Evolutionary conservation across 2,329 filamentous ascomycete genomes (phyloP).

Genomic region (Bipolaris bicolor): DNA sequence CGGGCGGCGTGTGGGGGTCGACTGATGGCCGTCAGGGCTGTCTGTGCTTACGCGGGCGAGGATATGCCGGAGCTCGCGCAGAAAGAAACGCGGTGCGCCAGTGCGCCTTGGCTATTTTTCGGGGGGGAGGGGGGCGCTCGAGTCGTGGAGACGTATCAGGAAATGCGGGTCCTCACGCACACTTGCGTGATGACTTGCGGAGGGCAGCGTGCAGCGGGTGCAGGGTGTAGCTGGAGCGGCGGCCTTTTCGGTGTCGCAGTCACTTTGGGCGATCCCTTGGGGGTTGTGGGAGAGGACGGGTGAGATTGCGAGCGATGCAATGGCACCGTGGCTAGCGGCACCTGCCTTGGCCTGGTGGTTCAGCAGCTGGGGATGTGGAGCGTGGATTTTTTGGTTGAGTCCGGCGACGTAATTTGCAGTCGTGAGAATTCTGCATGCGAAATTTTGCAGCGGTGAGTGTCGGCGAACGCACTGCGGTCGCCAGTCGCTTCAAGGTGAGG

Average conservation of each 20-base stretch:
- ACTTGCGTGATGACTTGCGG: conserved; percentile 25
- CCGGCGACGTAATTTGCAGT: conserved; percentile 18
- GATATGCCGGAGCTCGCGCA: conserved; percentile 31
- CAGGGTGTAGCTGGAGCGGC: conserved; percentile 18
- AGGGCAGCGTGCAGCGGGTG: conserved; percentile 26
- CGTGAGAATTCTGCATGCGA: conserved; percentile 28
- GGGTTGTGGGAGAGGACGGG: conserved; percentile 6
- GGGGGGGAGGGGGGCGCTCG: conserved; percentile 17
- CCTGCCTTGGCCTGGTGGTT: conserved; percentile 19
- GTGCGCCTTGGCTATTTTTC: conserved; percentile 24
- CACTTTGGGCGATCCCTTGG: conserved; percentile 7
- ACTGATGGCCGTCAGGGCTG: conserved; percentile 33
- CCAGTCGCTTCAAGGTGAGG: conserved; percentile 24
- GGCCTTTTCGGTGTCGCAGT: conserved; percentile 12
- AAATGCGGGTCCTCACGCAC: conserved; percentile 26
- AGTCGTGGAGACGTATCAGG: conserved; percentile 28
- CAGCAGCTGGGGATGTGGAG: conserved; percentile 18
- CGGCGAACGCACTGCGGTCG: conserved; percentile 24
- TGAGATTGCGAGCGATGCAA: conserved; percentile 15
- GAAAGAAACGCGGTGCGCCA: conserved; percentile 33
- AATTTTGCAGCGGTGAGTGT: conserved; percentile 34
- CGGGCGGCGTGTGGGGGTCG: conserved; percentile 39
- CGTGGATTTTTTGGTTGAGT: conserved; percentile 20
- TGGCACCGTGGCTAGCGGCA: conserved; percentile 19
- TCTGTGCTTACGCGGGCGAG: conserved; percentile 39